Evolutionary conservation across 805 yeast species (phyloP), one percentile per base, ranked within the genome.

Genomic region (Lachancea lanzarotensis): DNA sequence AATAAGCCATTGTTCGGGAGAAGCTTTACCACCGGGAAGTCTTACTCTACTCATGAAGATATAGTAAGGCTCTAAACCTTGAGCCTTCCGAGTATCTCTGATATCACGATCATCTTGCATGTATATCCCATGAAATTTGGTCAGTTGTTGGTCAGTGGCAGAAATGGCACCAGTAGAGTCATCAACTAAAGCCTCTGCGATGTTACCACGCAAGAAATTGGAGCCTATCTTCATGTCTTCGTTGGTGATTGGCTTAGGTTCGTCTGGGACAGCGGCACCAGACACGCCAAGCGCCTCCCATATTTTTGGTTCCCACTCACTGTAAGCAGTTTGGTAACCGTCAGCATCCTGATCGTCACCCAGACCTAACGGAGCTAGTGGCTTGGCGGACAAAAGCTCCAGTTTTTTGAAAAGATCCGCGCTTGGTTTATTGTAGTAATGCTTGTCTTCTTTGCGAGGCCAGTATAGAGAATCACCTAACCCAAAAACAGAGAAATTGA

Each of bases 311-410:
- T 87, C 91, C 96, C 97, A 91, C 36, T 69, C 81, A 48, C 81
- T 79, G 65, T 83, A 91, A n/a, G 93, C 96, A 22, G 97, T 90
- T 55, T 81, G 81, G 68, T 74, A 89, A 17, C 97, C 97, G 70
- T 91, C 97, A 18, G 95, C 95, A 63, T 87, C 98, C 70, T 91
- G 98, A 62, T 91, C 98, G 65, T 91, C 97, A 68, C 98, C 98
- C 39, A 86, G 72, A 16, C 96, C 97, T 37, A 89, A 67, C 2
- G 84, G 85, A 46, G 79, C 76, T 44, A 91, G 68, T 48, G 78
- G 79, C 48, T 74, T 78, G 48, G 84, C 96, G 35, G 95, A 93
- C 47, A 87, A 73, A 47, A 82, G 69, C 51, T 68, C 70, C 50
- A 91, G 68, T 51, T 82, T 80, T 51, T 76, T 76, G 60, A 67